phyloP scores from a whole-genome alignment of 106 monocot species.

The Dactylorhiza incarnata region DNA sequence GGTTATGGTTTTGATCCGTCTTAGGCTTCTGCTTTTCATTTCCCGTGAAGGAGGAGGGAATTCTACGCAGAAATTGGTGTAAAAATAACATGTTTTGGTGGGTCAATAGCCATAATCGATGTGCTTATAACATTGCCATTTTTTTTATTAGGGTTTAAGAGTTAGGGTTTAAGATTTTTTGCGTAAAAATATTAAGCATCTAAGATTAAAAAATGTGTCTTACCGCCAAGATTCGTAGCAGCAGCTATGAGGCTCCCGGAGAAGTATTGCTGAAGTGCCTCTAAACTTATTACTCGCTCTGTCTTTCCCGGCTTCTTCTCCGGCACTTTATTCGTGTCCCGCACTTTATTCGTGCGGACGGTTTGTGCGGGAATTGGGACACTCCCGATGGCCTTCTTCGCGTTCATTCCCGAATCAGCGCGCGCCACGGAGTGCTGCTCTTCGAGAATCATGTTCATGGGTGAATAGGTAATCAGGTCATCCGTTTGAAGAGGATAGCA shows the following conservation, averaged over 20 bases:
- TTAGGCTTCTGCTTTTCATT: too few species aligned
- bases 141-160: too few species aligned
- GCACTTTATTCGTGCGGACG: too few species aligned
- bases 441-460: neutral
- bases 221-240: slow-evolving; percentile 69
- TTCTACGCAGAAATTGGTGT: neutral
- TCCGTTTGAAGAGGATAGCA: slow-evolving; percentile 21
- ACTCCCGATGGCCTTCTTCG: neutral
- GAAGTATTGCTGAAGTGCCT: slow-evolving; percentile 59
- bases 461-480: slow-evolving; percentile 17
- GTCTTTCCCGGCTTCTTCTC: slow-evolving; percentile 55
- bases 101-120: neutral
- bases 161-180: too few species aligned
- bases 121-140: too few species aligned
- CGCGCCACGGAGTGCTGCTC: slow-evolving; percentile 12
- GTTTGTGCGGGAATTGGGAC: slow-evolving; percentile 4
- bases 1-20: too few species aligned
- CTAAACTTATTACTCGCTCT: slow-evolving; percentile 60
- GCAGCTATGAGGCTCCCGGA: slow-evolving; percentile 59
- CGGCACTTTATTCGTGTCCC: slow-evolving; percentile 16
- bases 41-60: too few species aligned
- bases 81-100: too few species aligned
- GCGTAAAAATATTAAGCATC: neutral
- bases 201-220: slow-evolving; percentile 4
- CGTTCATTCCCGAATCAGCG: slow-evolving; percentile 16